phyloP scores from a whole-genome alignment of 2,329 filamentous ascomycete genomes.

The Cadophora sp. region DNA sequence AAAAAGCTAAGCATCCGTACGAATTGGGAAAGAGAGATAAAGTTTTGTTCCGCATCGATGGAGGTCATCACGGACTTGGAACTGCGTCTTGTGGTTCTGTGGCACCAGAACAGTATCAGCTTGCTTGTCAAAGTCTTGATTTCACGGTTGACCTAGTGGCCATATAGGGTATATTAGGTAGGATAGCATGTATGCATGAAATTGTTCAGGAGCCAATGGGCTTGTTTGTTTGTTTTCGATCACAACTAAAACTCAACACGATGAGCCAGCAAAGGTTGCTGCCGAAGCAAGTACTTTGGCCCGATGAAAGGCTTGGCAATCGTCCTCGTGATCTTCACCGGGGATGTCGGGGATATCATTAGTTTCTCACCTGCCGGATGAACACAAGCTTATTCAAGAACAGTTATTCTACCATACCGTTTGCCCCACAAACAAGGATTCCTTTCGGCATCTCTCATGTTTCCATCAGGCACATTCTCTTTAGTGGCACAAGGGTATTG shows the following conservation, averaged over 20 bases:
- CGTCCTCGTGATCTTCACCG: background rate
- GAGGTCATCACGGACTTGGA: slow-evolving; percentile 55
- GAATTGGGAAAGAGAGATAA: slow-evolving; percentile 61
- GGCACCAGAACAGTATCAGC: slow-evolving; percentile 18
- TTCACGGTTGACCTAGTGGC: slow-evolving; percentile 23
- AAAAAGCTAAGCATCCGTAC: slow-evolving; percentile 66
- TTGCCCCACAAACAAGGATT: background rate
- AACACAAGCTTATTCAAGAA: background rate
- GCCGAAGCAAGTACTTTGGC: background rate
- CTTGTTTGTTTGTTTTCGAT: background rate
- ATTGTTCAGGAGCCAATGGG: background rate
- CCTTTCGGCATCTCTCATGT: background rate
- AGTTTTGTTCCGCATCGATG: slow-evolving; percentile 51
- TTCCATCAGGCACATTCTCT: slow-evolving; percentile 6
- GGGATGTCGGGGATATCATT: slow-evolving; percentile 15
- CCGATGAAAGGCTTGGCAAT: background rate
- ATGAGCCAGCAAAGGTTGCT: background rate
- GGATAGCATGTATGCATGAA: background rate
- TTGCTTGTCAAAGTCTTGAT: slow-evolving; percentile 24
- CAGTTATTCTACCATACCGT: background rate
- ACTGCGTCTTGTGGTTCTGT: slow-evolving; percentile 53
- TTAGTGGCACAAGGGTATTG: background rate
- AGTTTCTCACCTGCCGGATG: slow-evolving; percentile 1
- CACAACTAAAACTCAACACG: background rate
- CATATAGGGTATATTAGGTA: slow-evolving; percentile 7